Evolutionary conservation across 2,329 filamentous ascomycete genomes (phyloP), one percentile per base, ranked within the genome.

Genomic region (Knufia fluminis): DNA sequence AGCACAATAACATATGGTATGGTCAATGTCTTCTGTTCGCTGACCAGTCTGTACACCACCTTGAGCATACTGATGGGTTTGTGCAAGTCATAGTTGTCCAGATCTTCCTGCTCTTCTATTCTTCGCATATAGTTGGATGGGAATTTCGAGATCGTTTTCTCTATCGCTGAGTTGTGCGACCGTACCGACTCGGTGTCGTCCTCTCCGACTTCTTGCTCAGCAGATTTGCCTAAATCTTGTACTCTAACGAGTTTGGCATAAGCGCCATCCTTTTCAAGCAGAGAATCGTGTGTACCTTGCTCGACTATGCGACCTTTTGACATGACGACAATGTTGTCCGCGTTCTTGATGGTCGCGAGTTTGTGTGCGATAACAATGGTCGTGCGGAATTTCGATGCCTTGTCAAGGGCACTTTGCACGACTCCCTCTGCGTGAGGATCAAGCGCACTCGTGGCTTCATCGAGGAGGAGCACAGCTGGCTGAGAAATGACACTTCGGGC

Each of bases 381-480:
- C 3, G 58, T 59, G 17, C 51, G 43, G 2, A 51, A 85, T 52
- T 80, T 74, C 1, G 86, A 75, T 12, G 86, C 86, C 40, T 46
- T 79, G 57, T 92, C 85, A 1, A 94, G 73, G 14, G 87, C 88
- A 32, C 83, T 83, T 64, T 94, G 87, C 1, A 94, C 87, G 6
- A 89, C 80, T 46, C 83, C 85, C 66, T 94, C 87, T 1, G 84
- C 86, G 60, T 86, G 85, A 12, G 86, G 89, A 61, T 94, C 88
- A 0, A 94, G 74, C 7, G 85, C 85, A 32, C 82, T 86, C 1
- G 87, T 94, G 2, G 88, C 87, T 65, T 94, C 88, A 56, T 94
- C 87, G 2, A 94, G 79, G 0, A 94, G 75, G 1, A 94, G 74
- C 60, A 94, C 74, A 69, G 85, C 87, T 0, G 86, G 86, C 57